These are phyloP conservation scores for Penicillium tannophilum DNA, from an alignment of 495 filamentous ascomycete genomes.

Conservation along the genomic window DNA sequence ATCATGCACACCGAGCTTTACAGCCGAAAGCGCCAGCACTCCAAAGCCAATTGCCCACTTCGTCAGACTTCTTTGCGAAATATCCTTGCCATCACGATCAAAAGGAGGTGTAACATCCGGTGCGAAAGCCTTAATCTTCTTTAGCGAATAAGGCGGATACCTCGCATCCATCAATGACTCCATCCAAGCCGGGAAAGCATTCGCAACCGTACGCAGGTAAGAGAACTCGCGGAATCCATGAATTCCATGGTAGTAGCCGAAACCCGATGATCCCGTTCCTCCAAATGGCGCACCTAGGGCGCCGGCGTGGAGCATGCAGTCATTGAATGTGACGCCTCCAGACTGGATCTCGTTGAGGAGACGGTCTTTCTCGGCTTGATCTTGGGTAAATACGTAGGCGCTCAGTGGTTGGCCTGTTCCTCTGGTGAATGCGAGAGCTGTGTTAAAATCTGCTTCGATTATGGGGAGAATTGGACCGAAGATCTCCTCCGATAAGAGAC, in stretches of 20 bases:
- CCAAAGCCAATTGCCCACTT: constrained; percentile 23
- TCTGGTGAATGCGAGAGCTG: constrained; percentile 70
- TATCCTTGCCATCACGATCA: constrained; percentile 62
- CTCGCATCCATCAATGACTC: constrained; percentile 65
- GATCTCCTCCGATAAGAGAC: constrained; percentile 74
- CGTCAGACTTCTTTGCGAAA: not conserved
- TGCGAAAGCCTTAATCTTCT: constrained; percentile 57
- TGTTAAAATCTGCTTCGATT: constrained; percentile 66
- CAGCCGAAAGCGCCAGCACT: constrained; percentile 15
- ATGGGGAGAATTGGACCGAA: constrained; percentile 86
- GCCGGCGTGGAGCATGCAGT: constrained; percentile 66
- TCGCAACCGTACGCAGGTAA: constrained; percentile 58
- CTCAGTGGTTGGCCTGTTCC: constrained; percentile 64
- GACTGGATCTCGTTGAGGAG: constrained; percentile 63
- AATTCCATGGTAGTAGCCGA: constrained; percentile 74
- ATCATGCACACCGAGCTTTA: not conserved
- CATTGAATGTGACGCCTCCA: constrained; percentile 76
- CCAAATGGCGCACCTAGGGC: constrained; percentile 75
- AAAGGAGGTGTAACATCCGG: constrained; percentile 66
- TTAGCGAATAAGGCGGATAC: constrained; percentile 66
- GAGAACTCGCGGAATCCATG: constrained; percentile 77
- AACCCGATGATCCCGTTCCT: constrained; percentile 76
- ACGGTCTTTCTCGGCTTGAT: constrained; percentile 60
- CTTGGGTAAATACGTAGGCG: constrained; percentile 76
- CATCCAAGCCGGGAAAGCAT: constrained; percentile 45